Evolutionary conservation across 106 monocot genomes (phyloP).

Genomic region (Dendrobium catenatum): DNA sequence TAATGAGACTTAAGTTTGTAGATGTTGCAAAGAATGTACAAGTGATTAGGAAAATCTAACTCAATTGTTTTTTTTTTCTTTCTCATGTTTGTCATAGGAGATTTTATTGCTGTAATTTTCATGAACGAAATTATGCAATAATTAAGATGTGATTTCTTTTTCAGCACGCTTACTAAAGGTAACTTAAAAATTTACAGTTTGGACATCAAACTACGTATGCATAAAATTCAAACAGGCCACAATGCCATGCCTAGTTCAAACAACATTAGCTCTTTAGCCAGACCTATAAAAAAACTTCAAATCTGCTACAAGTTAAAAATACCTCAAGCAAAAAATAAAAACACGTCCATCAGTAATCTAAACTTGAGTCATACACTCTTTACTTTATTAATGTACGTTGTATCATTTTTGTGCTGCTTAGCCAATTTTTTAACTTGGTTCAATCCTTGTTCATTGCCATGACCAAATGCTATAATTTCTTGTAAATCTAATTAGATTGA

Average conservation of each 20-base stretch:
- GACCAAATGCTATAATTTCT: background rate
- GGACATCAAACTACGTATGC: too few species aligned
- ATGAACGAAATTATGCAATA: background rate
- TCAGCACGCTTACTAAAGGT: background rate
- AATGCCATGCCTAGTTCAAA: too few species aligned
- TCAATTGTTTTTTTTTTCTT: background rate
- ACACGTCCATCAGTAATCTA: too few species aligned
- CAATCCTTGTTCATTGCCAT: background rate
- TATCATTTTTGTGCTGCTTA: background rate
- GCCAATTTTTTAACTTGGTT: background rate
- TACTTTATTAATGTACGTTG: background rate
- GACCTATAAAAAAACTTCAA: too few species aligned
- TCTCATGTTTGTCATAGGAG: background rate
- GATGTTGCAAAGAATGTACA: background rate
- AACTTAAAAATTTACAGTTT: too few species aligned
- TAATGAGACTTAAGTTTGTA: background rate
- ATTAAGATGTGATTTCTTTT: background rate
- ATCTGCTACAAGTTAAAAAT: too few species aligned
- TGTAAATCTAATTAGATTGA: background rate
- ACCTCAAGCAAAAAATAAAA: too few species aligned
- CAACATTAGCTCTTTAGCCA: too few species aligned
- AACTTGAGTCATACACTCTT: too few species aligned
- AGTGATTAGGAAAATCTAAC: background rate
- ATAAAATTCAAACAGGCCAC: too few species aligned
- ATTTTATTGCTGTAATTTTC: background rate